These are phyloP conservation scores for Marchantia paleacea DNA, from an alignment of 225 moss, liverwort and hornwort genomes.

Conservation along the genomic window DNA sequence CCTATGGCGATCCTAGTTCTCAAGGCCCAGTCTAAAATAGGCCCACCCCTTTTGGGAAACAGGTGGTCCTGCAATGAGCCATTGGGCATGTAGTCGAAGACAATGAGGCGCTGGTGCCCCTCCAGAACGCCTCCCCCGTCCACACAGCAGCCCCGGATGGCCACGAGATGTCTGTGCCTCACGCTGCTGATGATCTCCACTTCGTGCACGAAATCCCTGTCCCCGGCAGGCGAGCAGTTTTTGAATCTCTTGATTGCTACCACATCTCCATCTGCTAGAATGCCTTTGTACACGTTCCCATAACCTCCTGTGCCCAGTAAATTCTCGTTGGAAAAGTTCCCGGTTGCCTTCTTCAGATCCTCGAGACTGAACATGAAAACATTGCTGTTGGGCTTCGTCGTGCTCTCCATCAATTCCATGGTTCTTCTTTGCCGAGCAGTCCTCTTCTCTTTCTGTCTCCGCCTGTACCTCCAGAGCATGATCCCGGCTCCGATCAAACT, in stretches of 20 bases:
- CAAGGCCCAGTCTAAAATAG: constrained; percentile 51
- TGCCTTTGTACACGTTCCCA: constrained; percentile 81
- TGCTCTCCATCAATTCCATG: constrained; percentile 11
- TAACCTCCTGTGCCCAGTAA: constrained; percentile 80
- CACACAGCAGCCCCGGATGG: constrained; percentile 76
- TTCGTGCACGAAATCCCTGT: constrained; percentile 78
- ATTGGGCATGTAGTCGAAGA: constrained; percentile 86
- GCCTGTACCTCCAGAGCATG: constrained; percentile 15
- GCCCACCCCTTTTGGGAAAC: constrained; percentile 35
- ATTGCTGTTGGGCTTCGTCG: constrained; percentile 24
- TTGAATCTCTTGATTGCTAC: constrained; percentile 89
- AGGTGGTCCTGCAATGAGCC: constrained; percentile 82
- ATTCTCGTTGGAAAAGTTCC: constrained; percentile 60
- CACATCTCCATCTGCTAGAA: constrained; percentile 55
- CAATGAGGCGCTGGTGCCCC: constrained; percentile 67
- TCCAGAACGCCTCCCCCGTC: constrained; percentile 44
- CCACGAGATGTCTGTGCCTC: constrained; percentile 73
- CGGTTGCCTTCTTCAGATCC: constrained; percentile 65
- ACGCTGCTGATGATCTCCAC: constrained; percentile 79
- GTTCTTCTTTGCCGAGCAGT: constrained; percentile 20
- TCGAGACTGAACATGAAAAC: constrained; percentile 54
- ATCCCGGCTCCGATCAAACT: constrained; percentile 16
- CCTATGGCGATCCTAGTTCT: constrained; percentile 75
- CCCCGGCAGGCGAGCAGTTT: constrained; percentile 69
- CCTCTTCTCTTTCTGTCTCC: constrained; percentile 4